phyloP scores from a whole-genome alignment of 495 filamentous ascomycete species.

The Penicillium coffeae region DNA sequence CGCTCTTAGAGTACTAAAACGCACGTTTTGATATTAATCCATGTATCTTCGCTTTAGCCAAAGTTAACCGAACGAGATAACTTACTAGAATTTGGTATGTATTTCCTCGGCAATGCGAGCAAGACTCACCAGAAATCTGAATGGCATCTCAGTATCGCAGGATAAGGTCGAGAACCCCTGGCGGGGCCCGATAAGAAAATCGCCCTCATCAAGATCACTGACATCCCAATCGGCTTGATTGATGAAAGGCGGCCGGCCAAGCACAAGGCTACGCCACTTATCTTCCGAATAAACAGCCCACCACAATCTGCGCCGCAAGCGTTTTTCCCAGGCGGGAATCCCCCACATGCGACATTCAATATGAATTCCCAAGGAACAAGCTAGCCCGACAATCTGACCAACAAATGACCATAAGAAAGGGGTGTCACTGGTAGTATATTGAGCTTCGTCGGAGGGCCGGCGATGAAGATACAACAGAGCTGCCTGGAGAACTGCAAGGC shows the following conservation, averaged over 20 bases:
- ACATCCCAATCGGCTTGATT: conserved; percentile 81
- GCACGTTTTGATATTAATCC: too few species aligned
- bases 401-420: conserved; percentile 37
- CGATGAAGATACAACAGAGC: conserved; percentile 33
- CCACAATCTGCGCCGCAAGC: conserved; percentile 76
- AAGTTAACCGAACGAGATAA: too few species aligned
- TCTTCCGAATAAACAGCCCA: conserved; percentile 94
- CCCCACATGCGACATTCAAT: conserved; percentile 85
- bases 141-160: conserved; percentile 21
- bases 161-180: conserved; percentile 22
- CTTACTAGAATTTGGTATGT: conserved; percentile 33
- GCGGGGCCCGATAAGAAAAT: conserved; percentile 50
- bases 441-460: conserved; percentile 16
- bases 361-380: conserved; percentile 65
- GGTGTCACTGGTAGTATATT: conserved; percentile 23
- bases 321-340: conserved; percentile 82
- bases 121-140: conserved; percentile 25
- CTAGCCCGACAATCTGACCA: conserved; percentile 31
- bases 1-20: conserved; percentile 28
- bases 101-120: conserved; percentile 31
- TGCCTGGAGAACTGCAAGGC: conserved; percentile 31
- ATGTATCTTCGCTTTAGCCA: too few species aligned
- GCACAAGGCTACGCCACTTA: conserved; percentile 86
- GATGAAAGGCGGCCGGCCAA: conserved; percentile 79
- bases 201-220: conserved; percentile 57